phyloP scores from a whole-genome alignment of 768 basidiomycete genomes.

The Kwoniella sp. region DNA sequence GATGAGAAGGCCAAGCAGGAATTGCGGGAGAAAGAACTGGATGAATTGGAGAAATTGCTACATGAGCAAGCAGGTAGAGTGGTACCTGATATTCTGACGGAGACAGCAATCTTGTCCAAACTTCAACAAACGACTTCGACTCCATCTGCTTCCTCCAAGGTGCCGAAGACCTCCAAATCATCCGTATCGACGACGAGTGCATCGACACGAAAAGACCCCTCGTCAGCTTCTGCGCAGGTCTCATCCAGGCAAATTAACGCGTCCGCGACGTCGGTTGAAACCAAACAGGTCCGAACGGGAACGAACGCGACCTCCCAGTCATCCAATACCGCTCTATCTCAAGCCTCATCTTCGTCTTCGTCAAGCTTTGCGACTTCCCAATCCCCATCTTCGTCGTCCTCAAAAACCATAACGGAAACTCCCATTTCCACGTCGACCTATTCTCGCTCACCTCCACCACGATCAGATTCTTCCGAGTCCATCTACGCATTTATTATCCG shows the following conservation, averaged over 20 bases:
- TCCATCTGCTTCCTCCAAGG: not conserved
- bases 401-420: not conserved
- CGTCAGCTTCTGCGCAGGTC: not conserved
- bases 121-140: not conserved
- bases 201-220: not conserved
- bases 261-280: not conserved
- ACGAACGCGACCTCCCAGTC: not conserved
- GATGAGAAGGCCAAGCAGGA: conserved; percentile 27
- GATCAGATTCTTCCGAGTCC: conserved; percentile 64
- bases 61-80: conserved; percentile 34
- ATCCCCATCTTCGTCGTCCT: not conserved
- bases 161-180: not conserved
- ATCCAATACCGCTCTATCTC: not conserved
- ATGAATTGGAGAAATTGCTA: conserved; percentile 37
- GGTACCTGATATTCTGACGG: conserved; percentile 15
- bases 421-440: conserved; percentile 21
- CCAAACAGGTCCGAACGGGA: not conserved
- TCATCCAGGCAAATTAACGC: not conserved
- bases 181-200: not conserved
- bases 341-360: not conserved
- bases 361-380: not conserved
- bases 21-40: conserved; percentile 36
- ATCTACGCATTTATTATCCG: conserved; percentile 98
- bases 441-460: conserved; percentile 22
- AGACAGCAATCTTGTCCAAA: conserved; percentile 17